phyloP scores from a whole-genome alignment of 441 rosid species.

The Corymbia citriodora region DNA sequence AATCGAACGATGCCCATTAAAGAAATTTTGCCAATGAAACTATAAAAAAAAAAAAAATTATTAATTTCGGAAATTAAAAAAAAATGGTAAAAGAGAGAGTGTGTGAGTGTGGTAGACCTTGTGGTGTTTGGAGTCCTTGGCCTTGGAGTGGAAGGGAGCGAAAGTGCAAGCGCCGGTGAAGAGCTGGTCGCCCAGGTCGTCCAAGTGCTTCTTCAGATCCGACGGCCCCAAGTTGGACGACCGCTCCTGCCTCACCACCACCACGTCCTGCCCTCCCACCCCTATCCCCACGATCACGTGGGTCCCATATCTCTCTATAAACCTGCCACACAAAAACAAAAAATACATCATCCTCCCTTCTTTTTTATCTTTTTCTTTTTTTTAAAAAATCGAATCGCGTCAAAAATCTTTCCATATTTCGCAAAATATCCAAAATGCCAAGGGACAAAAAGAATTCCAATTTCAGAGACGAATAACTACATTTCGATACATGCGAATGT shows the following conservation, averaged over 20 bases:
- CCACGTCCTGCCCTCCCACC: slow-evolving; percentile 76
- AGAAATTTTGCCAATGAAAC: too few species aligned
- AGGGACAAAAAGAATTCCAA: too few species aligned
- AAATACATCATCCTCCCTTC: too few species aligned
- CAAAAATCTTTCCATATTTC: too few species aligned
- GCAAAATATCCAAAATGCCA: too few species aligned
- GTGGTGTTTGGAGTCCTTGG: slow-evolving; percentile 27
- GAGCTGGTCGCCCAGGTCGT: slow-evolving; percentile 74
- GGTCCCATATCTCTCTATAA: slow-evolving; percentile 88
- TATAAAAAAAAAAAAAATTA: too few species aligned
- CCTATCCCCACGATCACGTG: slow-evolving; percentile 74
- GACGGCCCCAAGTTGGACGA: slow-evolving; percentile 47
- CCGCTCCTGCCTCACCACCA: slow-evolving; percentile 64
- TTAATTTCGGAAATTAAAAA: too few species aligned
- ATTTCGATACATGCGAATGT: too few species aligned
- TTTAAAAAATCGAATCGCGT: too few species aligned
- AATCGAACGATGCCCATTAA: neutral
- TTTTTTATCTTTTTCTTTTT: too few species aligned
- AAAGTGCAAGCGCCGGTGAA: slow-evolving; percentile 66
- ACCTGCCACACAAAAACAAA: slow-evolving; percentile 26
- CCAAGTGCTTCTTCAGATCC: slow-evolving; percentile 55
- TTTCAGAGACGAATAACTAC: too few species aligned
- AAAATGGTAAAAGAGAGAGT: neutral
- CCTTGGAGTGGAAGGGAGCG: slow-evolving; percentile 14
- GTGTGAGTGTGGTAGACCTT: slow-evolving; percentile 34